Base-by-base conservation (phyloP, 1,284 basidiomycete species). In the Boletus hoseneyae region DNA sequence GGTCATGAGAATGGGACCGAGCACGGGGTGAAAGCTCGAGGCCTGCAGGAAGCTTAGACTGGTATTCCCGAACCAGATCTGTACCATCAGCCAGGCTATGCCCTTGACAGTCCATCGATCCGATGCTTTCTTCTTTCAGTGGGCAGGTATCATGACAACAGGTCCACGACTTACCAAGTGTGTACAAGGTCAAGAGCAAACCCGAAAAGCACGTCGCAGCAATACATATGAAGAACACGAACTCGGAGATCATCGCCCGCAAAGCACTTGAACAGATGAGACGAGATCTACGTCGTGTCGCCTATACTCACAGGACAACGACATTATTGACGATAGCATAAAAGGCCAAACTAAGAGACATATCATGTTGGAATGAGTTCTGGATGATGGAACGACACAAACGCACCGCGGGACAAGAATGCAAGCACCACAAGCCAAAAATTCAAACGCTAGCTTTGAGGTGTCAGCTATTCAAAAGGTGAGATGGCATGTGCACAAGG, bases 181-280 rank as follows among this genome's bases (percentile, higher is more conserved):
- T 85, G 79, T 87, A 90, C 27, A 94, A 72, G 1, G 90, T 91
- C 69, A 93, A 91, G 16, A 91, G 74, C 35, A 95, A 73, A 4
- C 92, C 92, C 15, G 89, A 93, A 70, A 95, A 94, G 62, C 88
- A 90, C n/a, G 85, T 80, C 1, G 77, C 78, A 8, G 90, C 89
- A 36, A 94, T 84, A 13, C 78, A 76, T 61, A 94, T 90, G 73
- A 96, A 95, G 64, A 90, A 84, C 3, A 90, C 68, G 63, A 93
- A 94, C 50, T 92, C 86, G 0, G 80, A 72, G 30, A 85, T 80
- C 86, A 88, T 89, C 6, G 79, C 87, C 11, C 80, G 84, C 51
- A 89, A 73, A 27, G 80, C 87, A 53, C 89, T 92, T 34, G 25
- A 39, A 27, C 18, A 3, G 11, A 47, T 63, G 25, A 60, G 47